Evolutionary conservation across 2,329 filamentous ascomycete genomes (phyloP).

Genomic region (Mariannaea sp.): DNA sequence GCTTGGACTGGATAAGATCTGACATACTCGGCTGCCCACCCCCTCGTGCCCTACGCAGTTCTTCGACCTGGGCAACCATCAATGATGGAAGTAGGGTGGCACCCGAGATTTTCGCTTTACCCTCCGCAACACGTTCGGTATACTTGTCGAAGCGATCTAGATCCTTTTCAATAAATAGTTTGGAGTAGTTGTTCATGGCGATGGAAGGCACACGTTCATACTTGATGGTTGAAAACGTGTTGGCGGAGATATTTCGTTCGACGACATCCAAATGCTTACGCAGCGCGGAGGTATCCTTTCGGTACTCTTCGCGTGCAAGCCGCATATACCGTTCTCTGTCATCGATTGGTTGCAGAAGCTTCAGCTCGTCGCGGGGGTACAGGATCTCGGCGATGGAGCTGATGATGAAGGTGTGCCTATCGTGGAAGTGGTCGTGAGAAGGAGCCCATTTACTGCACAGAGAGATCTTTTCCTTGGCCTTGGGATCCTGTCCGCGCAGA

Average conservation of each 20-base stretch:
- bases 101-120: constrained; percentile 58
- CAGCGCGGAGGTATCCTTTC: constrained; percentile 56
- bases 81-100: constrained; percentile 59
- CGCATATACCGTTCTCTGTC: constrained; percentile 58
- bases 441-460: constrained; percentile 67
- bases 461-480: constrained; percentile 52
- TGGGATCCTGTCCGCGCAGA: constrained; percentile 46
- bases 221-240: constrained; percentile 55
- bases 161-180: constrained; percentile 57
- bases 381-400: constrained; percentile 62
- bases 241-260: constrained; percentile 55
- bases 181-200: constrained; percentile 59
- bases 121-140: constrained; percentile 52
- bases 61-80: constrained; percentile 45
- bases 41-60: too few species aligned
- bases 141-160: constrained; percentile 54
- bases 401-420: constrained; percentile 61
- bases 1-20: constrained; percentile 38
- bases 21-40: too few species aligned
- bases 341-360: constrained; percentile 41
- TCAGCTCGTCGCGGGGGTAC: constrained; percentile 43
- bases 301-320: constrained; percentile 58
- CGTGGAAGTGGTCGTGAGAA: constrained; percentile 58
- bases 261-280: constrained; percentile 58
- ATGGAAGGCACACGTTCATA: constrained; percentile 62